phyloP scores from a whole-genome alignment of 495 filamentous ascomycete species.

The Aspergillus saccharolyticus region DNA sequence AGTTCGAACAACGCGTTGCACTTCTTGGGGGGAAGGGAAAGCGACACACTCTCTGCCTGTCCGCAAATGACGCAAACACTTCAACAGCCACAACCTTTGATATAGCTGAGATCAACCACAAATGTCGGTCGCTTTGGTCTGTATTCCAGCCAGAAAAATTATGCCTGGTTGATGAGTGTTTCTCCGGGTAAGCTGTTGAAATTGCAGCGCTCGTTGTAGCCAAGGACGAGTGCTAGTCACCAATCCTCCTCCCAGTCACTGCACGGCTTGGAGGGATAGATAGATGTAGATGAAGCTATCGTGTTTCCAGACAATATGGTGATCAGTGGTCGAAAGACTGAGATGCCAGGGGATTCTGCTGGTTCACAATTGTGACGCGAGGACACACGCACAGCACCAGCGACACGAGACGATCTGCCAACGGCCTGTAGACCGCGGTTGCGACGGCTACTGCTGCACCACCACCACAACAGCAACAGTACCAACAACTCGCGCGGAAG shows the following conservation, averaged over 20 bases:
- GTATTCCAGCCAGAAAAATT: not conserved
- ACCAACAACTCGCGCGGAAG: not conserved
- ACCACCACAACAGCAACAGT: not conserved
- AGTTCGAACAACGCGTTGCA: constrained; percentile 39
- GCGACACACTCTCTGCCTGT: constrained; percentile 9
- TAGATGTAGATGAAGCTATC: not conserved
- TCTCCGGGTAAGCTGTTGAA: not conserved
- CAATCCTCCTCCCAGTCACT: not conserved
- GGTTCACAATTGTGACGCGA: not conserved
- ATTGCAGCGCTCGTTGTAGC: not conserved
- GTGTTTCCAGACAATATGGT: not conserved
- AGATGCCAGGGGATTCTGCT: not conserved
- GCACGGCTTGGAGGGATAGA: not conserved
- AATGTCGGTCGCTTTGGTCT: not conserved
- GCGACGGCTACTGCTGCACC: not conserved
- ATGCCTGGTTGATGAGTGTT: not conserved
- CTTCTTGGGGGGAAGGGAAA: constrained; percentile 21
- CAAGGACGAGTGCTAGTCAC: not conserved
- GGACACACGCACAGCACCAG: not conserved
- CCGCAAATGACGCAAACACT: constrained; percentile 26
- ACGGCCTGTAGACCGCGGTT: not conserved
- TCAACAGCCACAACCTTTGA: constrained; percentile 9
- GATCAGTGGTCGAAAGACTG: not conserved
- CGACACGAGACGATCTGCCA: not conserved
- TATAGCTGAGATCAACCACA: not conserved